Evolutionary conservation across 345 rosid species (phyloP).

Genomic region (Kandelia obovata): DNA sequence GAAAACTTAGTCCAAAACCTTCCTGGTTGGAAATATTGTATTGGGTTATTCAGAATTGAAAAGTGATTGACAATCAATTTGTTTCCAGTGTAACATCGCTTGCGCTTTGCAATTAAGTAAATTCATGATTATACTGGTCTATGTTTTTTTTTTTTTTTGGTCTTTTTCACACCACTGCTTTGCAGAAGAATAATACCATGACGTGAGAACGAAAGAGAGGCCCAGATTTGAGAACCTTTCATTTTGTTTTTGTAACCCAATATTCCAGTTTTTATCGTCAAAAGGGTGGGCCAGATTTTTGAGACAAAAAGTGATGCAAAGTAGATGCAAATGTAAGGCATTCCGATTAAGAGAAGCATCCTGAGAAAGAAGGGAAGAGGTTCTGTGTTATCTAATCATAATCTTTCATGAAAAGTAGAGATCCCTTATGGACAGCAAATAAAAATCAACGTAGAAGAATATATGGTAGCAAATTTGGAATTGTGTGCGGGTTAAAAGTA

Average conservation of each 20-base stretch:
- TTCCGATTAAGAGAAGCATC: conserved; percentile 19
- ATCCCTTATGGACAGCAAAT: conserved; percentile 5
- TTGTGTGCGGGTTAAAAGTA: too few relatives aligned
- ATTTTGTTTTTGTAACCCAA: too few relatives aligned
- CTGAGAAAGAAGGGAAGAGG: conserved; percentile 21
- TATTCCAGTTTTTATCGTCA: background rate
- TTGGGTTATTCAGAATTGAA: background rate
- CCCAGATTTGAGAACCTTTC: too few relatives aligned
- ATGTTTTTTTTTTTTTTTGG: background rate
- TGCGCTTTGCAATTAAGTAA: background rate
- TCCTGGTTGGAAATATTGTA: background rate
- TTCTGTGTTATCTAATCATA: conserved; percentile 16
- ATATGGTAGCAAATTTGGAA: background rate
- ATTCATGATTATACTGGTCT: background rate
- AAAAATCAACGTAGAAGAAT: too few relatives aligned
- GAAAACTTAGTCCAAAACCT: background rate
- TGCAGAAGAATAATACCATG: too few relatives aligned
- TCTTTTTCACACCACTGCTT: background rate
- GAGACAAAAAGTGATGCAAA: conserved; percentile 23
- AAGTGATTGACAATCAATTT: background rate
- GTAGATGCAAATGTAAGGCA: background rate
- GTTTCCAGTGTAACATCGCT: background rate
- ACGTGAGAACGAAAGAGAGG: too few relatives aligned
- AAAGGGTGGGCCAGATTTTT: conserved; percentile 30
- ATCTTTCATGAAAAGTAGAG: conserved; percentile 21